Evolutionary conservation across 371 early-diverging fungal species (phyloP), one percentile per base, ranked within the genome.

Genomic region (Mucor saturninus): DNA sequence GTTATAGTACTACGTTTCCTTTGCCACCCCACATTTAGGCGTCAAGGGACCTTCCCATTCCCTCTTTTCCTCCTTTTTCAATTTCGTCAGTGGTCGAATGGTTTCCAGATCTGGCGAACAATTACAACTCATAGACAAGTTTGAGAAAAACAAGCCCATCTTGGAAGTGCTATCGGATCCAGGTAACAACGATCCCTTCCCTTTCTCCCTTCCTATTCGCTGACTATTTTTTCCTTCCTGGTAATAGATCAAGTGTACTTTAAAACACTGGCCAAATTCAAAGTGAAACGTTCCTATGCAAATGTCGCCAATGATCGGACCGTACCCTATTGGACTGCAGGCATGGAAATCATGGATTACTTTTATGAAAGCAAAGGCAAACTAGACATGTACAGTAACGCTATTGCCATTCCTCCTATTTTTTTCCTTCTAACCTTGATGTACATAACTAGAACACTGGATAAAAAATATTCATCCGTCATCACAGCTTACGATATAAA

Each of bases 11-110:
- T 90, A 85, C 65, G 74, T 83, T 8, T 89, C 93, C 1, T 85
- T 93, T 74, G 93, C 93, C 0, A 86, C 91, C 10, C 95, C 95
- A 5, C 92, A 94, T 71, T 71, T 92, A 39, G 93, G 95, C 0
- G 86, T 84, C 13, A 68, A 77, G 2, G 56, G 69, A 15, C 83
- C 83, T 2, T 32, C 71, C 1, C 52, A 49, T 14, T 62, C 72
- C 4, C 45, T 62, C 0, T 67, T 69, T 15, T 74, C 75, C 21
- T 64, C 69, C 35, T 8, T 88, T 2, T 88, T 85, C 64, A 88
- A 88, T 64, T 78, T 67, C 46, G 21, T 81, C 3, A 77, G 79
- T 51, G 76, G 84, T 4, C 65, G 55, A 6, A 63, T 87, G 56
- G 64, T 87, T 38, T 83, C 86, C 38, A 75, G 83, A 35, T 77